Conservation (phyloP, 2,329 filamentous ascomycete genomes). For the Colletotrichum sp. region DNA sequence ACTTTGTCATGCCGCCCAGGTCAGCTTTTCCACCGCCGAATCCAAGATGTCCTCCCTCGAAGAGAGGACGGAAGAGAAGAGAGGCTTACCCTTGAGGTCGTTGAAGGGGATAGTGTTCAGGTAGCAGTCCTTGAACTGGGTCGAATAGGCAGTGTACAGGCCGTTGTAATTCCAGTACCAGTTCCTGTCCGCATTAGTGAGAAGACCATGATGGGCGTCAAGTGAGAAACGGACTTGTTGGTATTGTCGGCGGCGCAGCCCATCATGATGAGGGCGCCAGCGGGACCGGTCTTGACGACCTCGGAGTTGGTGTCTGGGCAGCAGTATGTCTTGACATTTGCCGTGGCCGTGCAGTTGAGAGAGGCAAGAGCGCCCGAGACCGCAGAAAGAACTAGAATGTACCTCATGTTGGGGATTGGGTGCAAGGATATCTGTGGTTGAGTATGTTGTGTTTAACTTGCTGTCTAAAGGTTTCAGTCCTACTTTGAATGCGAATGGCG, state of each 20-base stretch:
- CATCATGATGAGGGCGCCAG: constrained; percentile 16
- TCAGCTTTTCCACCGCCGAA: neutral
- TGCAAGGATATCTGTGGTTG: fast-evolving
- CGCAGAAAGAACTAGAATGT: neutral
- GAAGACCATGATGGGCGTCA: neutral
- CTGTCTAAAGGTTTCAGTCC: neutral
- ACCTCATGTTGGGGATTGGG: neutral
- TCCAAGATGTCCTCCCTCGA: neutral
- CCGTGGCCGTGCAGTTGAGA: constrained; percentile 21
- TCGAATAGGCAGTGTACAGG: constrained; percentile 20
- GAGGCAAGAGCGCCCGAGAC: constrained; percentile 12
- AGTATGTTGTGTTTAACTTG: neutral
- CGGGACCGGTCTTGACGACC: constrained; percentile 19
- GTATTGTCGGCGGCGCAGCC: constrained; percentile 20
- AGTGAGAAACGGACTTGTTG: constrained; percentile 1
- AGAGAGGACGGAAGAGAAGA: neutral
- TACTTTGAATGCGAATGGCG: neutral
- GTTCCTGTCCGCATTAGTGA: neutral
- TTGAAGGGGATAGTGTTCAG: constrained; percentile 18
- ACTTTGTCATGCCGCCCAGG: neutral
- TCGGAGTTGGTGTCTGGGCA: constrained; percentile 20
- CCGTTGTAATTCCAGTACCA: constrained; percentile 25
- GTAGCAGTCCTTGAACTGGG: constrained; percentile 20
- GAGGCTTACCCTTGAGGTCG: constrained; percentile 12
- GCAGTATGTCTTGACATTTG: constrained; percentile 20